phyloP scores from a whole-genome alignment of 441 rosid genomes.

The Populus hybrid region DNA sequence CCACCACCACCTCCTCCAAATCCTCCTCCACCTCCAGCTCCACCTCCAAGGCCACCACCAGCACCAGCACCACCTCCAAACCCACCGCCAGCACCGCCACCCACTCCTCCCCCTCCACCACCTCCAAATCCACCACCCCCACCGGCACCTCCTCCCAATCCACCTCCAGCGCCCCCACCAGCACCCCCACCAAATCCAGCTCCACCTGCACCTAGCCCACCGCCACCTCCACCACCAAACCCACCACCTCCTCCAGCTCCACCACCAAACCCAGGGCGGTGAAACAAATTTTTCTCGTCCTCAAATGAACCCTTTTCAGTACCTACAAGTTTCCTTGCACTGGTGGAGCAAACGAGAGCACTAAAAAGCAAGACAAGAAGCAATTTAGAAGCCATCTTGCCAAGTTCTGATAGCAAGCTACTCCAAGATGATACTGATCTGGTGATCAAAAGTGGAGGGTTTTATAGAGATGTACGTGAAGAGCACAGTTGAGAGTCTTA shows the following conservation, averaged over 20 bases:
- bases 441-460: conserved; percentile 20
- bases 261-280: conserved; percentile 14
- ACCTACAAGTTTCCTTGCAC: conserved; percentile 16
- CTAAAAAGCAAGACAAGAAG: conserved; percentile 33
- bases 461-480: conserved; percentile 20
- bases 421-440: neutral
- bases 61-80: conserved; percentile 9
- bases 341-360: conserved; percentile 17
- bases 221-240: neutral
- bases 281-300: conserved; percentile 23
- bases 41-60: conserved; percentile 4
- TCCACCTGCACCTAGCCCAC: neutral
- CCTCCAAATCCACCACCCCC: conserved; percentile 9
- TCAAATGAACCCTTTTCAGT: conserved; percentile 6
- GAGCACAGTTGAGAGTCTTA: conserved; percentile 26
- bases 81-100: conserved; percentile 14
- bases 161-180: neutral
- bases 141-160: neutral
- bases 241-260: neutral
- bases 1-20: conserved; percentile 5
- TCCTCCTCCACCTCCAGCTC: conserved; percentile 14
- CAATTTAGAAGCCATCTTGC: conserved; percentile 30
- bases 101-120: conserved; percentile 7
- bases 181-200: neutral
- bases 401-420: neutral